phyloP scores from a whole-genome alignment of 1,284 basidiomycete genomes.

The Cutaneotrichosporon curvatum region DNA sequence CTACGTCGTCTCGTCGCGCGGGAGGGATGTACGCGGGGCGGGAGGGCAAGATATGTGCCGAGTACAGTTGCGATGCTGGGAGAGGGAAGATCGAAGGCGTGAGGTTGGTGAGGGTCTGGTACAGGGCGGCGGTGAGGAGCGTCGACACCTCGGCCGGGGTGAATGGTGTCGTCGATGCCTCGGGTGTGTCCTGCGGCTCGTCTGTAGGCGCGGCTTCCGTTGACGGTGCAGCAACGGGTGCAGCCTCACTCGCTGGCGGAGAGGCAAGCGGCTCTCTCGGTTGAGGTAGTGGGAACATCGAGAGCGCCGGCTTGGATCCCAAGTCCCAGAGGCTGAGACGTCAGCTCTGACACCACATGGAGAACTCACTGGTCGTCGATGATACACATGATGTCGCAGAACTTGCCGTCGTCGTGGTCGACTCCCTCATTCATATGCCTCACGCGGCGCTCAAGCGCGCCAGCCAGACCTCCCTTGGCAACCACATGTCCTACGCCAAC shows the following conservation, averaged over 20 bases:
- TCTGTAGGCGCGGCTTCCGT: slow-evolving; percentile 41
- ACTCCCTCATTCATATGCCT: slow-evolving; percentile 22
- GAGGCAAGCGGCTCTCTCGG: slow-evolving; percentile 24
- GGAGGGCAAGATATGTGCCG: slow-evolving; percentile 65
- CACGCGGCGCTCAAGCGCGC: slow-evolving; percentile 28
- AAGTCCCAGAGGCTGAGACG: slow-evolving; percentile 38
- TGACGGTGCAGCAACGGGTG: slow-evolving; percentile 53
- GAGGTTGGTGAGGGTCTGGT: slow-evolving; percentile 55
- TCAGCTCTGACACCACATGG: slow-evolving; percentile 1
- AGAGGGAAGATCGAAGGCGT: slow-evolving; percentile 62
- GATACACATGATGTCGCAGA: slow-evolving; percentile 42
- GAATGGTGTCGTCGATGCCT: slow-evolving; percentile 30
- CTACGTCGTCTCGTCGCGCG: slow-evolving; percentile 58
- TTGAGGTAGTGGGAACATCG: slow-evolving; percentile 23
- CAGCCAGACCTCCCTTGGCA: slow-evolving; percentile 33
- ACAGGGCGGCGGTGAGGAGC: slow-evolving; percentile 57
- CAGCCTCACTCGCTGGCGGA: slow-evolving; percentile 13
- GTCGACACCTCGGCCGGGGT: slow-evolving; percentile 50
- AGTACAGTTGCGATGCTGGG: slow-evolving; percentile 66
- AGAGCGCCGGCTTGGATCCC: slow-evolving; percentile 28
- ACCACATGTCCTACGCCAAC: slow-evolving; percentile 39
- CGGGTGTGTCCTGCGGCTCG: slow-evolving; percentile 2
- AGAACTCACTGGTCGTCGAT: slow-evolving; percentile 41
- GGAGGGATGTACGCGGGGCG: slow-evolving; percentile 58
- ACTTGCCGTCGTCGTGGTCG: slow-evolving; percentile 40